A percentile compares a stretch with the other conserved stretches of the same genome.
These are phyloP conservation scores for Ambrosiella xylebori DNA, from an alignment of 2,329 filamentous ascomycete genomes.

Conservation along the genomic window DNA sequence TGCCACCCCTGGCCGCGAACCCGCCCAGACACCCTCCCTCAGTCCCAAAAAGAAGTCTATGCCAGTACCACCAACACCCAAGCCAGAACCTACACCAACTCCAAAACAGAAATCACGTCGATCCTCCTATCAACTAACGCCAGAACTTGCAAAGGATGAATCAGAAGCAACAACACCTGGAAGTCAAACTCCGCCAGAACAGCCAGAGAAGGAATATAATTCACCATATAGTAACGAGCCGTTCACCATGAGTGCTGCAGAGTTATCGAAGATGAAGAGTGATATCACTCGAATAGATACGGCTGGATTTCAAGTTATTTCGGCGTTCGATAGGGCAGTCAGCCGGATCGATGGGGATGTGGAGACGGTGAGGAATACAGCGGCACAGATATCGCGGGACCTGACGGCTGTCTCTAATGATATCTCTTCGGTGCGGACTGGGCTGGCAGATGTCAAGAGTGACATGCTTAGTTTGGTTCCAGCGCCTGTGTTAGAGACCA, in stretches of 20 bases:
- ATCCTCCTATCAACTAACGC: not conserved
- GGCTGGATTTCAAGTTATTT: slow-evolving; percentile 22
- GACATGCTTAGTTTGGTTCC: not conserved
- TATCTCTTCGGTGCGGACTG: slow-evolving; percentile 17
- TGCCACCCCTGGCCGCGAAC: not conserved
- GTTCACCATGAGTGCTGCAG: slow-evolving; percentile 1
- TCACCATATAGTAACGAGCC: not conserved
- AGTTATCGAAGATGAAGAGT: slow-evolving; percentile 13
- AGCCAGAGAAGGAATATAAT: not conserved
- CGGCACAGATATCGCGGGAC: slow-evolving; percentile 17
- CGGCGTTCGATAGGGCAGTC: slow-evolving; percentile 22
- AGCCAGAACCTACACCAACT: slow-evolving; percentile 15
- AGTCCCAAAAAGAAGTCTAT: slow-evolving; percentile 20
- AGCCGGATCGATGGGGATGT: slow-evolving; percentile 21
- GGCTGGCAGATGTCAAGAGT: slow-evolving; percentile 15
- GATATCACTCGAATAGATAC: slow-evolving; percentile 23
- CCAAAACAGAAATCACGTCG: slow-evolving; percentile 3
- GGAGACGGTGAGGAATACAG: slow-evolving; percentile 18
- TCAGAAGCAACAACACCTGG: not conserved
- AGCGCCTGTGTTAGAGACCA: not conserved
- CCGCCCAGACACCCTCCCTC: slow-evolving; percentile 8
- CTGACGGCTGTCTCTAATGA: slow-evolving; percentile 16
- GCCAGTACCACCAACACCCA: slow-evolving; percentile 14
- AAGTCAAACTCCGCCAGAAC: too few species aligned
- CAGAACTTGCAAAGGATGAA: not conserved